Conservation (phyloP, 2,329 filamentous ascomycete genomes). For the Acrocalymma vagum region DNA sequence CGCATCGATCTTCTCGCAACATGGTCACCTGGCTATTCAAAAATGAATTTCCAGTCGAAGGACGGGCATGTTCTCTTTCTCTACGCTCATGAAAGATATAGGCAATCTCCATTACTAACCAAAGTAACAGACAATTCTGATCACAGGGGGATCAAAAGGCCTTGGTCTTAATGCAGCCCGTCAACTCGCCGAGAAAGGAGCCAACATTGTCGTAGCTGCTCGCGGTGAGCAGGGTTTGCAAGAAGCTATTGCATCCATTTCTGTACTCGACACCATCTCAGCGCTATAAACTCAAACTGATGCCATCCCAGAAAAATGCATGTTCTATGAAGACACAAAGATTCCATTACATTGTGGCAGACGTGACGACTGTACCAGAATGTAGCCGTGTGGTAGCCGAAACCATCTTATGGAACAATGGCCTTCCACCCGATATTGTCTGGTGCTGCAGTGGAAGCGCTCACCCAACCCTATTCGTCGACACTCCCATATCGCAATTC, state of each 20-base stretch:
- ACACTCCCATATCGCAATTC: slow-evolving; percentile 45
- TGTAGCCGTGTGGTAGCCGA: slow-evolving; percentile 14
- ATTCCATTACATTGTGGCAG: slow-evolving; percentile 16
- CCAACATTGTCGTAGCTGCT: slow-evolving; percentile 18
- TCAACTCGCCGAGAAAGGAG: slow-evolving; percentile 21
- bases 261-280: slow-evolving; percentile 4
- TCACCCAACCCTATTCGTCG: slow-evolving; percentile 45
- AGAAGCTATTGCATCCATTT: slow-evolving; percentile 12
- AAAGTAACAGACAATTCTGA: slow-evolving; percentile 14
- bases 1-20: too few species aligned
- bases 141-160: slow-evolving; percentile 24
- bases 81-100: background rate
- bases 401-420: slow-evolving; percentile 16
- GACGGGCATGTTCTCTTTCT: slow-evolving; percentile 8
- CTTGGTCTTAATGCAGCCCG: slow-evolving; percentile 15
- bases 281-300: background rate
- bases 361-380: slow-evolving; percentile 11
- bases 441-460: slow-evolving; percentile 23
- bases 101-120: too few species aligned
- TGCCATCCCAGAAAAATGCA: slow-evolving; percentile 9
- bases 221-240: slow-evolving; percentile 14
- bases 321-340: slow-evolving; percentile 13
- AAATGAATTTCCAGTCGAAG: slow-evolving; percentile 18
- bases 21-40: slow-evolving; percentile 10
- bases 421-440: slow-evolving; percentile 17